These are phyloP conservation scores for Kondoa subrosea DNA, from an alignment of 768 basidiomycete species.

Conservation along the genomic window DNA sequence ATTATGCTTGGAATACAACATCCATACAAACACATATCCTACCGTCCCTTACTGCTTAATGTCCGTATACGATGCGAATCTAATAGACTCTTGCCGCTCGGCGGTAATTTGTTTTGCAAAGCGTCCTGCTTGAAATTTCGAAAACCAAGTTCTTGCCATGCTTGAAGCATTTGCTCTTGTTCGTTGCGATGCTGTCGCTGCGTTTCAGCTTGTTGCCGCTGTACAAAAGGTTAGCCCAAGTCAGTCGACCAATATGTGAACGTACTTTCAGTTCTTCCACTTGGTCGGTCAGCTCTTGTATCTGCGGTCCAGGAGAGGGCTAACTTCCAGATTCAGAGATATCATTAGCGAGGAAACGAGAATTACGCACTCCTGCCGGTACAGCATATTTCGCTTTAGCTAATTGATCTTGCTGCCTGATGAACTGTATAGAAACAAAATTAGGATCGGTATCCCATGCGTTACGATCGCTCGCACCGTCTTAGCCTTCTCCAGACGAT, in stretches of 20 bases:
- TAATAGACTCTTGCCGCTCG: neutral
- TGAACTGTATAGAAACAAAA: slow-evolving; percentile 45
- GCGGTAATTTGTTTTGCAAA: neutral
- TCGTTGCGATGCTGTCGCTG: slow-evolving; percentile 39
- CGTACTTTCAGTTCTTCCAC: neutral
- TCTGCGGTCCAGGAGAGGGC: neutral
- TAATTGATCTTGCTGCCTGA: slow-evolving; percentile 76
- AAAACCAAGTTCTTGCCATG: slow-evolving; percentile 54
- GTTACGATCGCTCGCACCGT: slow-evolving; percentile 55
- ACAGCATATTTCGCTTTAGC: slow-evolving; percentile 49
- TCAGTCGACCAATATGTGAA: neutral
- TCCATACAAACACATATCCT: neutral
- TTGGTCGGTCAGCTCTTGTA: neutral
- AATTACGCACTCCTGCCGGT: neutral
- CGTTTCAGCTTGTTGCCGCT: slow-evolving; percentile 49
- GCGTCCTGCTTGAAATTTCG: slow-evolving; percentile 19
- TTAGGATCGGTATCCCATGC: slow-evolving; percentile 55
- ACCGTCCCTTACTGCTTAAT: neutral
- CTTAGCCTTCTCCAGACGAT: slow-evolving; percentile 34
- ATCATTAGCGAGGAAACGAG: neutral
- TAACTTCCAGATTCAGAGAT: neutral
- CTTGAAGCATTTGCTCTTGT: slow-evolving; percentile 62
- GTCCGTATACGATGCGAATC: neutral
- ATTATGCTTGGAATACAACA: neutral
- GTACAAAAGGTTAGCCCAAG: neutral